phyloP scores from a whole-genome alignment of 805 yeast species.

The Pichia rugopelliculosa region DNA sequence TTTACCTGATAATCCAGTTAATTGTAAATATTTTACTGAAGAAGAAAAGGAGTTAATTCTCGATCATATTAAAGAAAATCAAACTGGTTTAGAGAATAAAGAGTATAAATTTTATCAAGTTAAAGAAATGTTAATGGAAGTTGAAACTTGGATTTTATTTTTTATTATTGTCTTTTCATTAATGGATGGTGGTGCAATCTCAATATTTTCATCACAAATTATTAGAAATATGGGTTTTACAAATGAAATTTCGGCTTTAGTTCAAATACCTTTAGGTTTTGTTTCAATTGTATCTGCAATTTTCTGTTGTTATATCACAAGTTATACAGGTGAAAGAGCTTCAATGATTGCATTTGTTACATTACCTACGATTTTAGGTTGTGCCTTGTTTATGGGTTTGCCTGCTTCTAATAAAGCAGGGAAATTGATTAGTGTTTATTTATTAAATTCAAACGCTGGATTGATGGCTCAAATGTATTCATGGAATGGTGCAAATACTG shows the following conservation, averaged over 20 bases:
- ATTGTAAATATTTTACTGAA: slow-evolving; percentile 23
- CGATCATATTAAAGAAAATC: slow-evolving; percentile 23
- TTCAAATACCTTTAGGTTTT: slow-evolving; percentile 30
- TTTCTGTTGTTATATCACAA: slow-evolving; percentile 26
- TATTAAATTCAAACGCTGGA: slow-evolving; percentile 24
- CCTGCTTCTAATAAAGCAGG: slow-evolving; percentile 21
- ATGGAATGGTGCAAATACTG: slow-evolving; percentile 29
- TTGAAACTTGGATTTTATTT: slow-evolving; percentile 18
- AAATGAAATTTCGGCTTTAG: slow-evolving; percentile 25
- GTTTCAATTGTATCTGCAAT: slow-evolving; percentile 23
- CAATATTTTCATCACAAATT: slow-evolving; percentile 19
- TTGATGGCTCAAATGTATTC: slow-evolving; percentile 17
- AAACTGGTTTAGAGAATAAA: slow-evolving; percentile 27
- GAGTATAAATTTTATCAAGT: slow-evolving; percentile 24
- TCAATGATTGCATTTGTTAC: slow-evolving; percentile 12
- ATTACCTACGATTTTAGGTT: slow-evolving; percentile 19
- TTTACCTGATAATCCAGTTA: slow-evolving; percentile 25
- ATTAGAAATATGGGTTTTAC: slow-evolving; percentile 27
- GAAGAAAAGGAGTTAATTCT: slow-evolving; percentile 29
- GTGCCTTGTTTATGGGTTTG: slow-evolving; percentile 20
- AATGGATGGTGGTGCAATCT: slow-evolving; percentile 27
- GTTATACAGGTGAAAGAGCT: slow-evolving; percentile 32
- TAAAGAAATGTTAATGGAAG: slow-evolving; percentile 20
- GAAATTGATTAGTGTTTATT: slow-evolving; percentile 25
- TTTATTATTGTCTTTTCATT: slow-evolving; percentile 20